These are phyloP conservation scores for Mortierella hygrophila DNA, from an alignment of 192 early-diverging fungal species.

Conservation along the genomic window DNA sequence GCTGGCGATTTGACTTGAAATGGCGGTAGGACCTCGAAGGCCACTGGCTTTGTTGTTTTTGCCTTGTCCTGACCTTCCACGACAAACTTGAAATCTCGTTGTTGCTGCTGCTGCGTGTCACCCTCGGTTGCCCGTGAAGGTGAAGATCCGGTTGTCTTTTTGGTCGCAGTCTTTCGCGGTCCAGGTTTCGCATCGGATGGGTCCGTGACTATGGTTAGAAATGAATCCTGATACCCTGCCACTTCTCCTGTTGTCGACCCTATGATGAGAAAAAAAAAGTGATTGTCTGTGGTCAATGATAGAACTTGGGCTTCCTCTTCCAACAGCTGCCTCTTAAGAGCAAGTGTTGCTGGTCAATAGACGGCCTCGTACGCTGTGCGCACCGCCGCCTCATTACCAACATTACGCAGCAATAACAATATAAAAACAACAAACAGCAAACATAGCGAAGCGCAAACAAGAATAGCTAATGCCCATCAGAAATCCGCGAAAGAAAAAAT, in stretches of 20 bases:
- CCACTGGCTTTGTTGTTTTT: neutral
- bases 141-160: conserved; percentile 10
- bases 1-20: conserved; percentile 6
- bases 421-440: no score
- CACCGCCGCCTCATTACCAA: no score
- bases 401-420: no score
- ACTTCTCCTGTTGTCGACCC: neutral
- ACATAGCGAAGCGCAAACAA: no score
- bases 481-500: neutral
- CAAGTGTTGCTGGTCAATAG: no score
- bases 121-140: neutral
- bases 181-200: conserved; percentile 7
- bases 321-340: no score
- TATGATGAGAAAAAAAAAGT: neutral
- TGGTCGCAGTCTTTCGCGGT: neutral
- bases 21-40: neutral
- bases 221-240: conserved; percentile 31
- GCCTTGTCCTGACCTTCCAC: conserved; percentile 39
- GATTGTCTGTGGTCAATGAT: neutral
- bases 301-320: no score
- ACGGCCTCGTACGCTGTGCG: no score
- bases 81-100: conserved; percentile 24
- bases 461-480: no score
- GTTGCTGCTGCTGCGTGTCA: neutral
- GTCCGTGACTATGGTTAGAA: conserved; percentile 20